A percentile compares a stretch with the other conserved stretches of the same genome.
Evolutionary conservation across 306 rosid species (phyloP).

Genomic region (Quercus variabilis): DNA sequence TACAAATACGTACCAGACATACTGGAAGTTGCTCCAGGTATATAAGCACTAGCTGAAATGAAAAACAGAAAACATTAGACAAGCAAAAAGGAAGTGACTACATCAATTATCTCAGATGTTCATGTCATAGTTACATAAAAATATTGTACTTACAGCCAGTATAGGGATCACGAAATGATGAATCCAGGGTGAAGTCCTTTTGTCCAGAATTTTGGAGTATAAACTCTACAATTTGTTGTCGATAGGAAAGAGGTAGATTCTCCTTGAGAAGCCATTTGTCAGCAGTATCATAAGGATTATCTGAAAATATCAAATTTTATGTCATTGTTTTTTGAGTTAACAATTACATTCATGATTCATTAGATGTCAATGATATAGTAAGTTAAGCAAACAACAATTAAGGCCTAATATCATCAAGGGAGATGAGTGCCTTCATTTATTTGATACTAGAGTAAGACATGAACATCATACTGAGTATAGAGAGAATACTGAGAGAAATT

Average conservation of each 20-base stretch:
- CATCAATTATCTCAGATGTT: conserved; percentile 7
- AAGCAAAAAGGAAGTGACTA: conserved; percentile 16
- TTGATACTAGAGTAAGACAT: no score
- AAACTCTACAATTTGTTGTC: conserved; percentile 90
- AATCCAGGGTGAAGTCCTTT: conserved; percentile 58
- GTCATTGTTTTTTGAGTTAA: conserved; percentile 6
- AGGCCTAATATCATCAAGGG: neutral
- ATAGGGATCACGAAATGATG: conserved; percentile 85
- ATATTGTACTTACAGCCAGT: conserved; percentile 72
- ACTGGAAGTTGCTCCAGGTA: conserved; percentile 77
- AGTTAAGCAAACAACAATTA: neutral
- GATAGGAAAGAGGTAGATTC: conserved; percentile 83
- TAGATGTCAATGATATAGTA: neutral
- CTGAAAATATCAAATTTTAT: conserved; percentile 41
- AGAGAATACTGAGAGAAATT: no score
- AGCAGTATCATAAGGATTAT: conserved; percentile 81
- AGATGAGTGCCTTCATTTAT: no score
- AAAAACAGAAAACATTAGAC: conserved; percentile 2
- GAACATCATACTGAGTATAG: no score
- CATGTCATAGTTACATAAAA: conserved; percentile 8
- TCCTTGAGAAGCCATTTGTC: conserved; percentile 96
- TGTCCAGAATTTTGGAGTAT: conserved; percentile 91
- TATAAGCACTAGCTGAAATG: conserved; percentile 74
- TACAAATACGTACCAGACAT: conserved; percentile 39
- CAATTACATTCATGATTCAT: conserved; percentile 9